Conservation (phyloP, 441 rosid genomes). For the Kokia cookei region DNA sequence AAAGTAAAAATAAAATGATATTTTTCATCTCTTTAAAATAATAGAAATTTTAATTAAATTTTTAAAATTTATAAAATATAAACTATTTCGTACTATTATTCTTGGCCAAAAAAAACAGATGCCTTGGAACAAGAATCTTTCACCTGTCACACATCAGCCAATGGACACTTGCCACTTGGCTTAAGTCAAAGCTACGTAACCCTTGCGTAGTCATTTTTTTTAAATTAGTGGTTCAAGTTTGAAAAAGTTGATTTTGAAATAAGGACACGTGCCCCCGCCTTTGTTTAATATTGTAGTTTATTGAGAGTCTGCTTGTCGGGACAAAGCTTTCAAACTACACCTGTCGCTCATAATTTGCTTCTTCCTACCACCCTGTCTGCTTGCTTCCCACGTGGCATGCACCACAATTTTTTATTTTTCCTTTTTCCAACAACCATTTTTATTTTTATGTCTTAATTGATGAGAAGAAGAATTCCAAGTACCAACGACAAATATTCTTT, state of each 20-base stretch:
- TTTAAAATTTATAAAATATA: no score
- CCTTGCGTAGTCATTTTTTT: slow-evolving; percentile 9
- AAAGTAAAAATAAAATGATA: no score
- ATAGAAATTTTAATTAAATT: no score
- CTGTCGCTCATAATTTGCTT: slow-evolving; percentile 10
- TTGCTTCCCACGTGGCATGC: slow-evolving; percentile 24
- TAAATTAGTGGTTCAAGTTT: slow-evolving; percentile 16
- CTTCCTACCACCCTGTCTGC: background rate
- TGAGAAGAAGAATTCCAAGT: background rate
- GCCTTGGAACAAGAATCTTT: slow-evolving; percentile 21
- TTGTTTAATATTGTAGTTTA: slow-evolving; percentile 3
- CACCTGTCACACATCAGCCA: slow-evolving; percentile 26
- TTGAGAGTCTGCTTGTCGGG: slow-evolving; percentile 24
- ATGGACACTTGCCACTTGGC: slow-evolving; percentile 12
- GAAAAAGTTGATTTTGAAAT: background rate
- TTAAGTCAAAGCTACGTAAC: slow-evolving; percentile 11
- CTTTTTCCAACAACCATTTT: no score
- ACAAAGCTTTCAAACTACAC: slow-evolving; percentile 4
- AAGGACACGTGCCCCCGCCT: slow-evolving; percentile 21
- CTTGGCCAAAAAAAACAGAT: slow-evolving; percentile 15
- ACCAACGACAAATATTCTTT: background rate
- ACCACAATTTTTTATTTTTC: background rate
- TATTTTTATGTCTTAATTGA: background rate
- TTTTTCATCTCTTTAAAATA: no score
- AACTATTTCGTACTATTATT: background rate